These are phyloP conservation scores for Eleusine coracana DNA, from an alignment of 176 grass and related monocot species.

Conservation along the genomic window DNA sequence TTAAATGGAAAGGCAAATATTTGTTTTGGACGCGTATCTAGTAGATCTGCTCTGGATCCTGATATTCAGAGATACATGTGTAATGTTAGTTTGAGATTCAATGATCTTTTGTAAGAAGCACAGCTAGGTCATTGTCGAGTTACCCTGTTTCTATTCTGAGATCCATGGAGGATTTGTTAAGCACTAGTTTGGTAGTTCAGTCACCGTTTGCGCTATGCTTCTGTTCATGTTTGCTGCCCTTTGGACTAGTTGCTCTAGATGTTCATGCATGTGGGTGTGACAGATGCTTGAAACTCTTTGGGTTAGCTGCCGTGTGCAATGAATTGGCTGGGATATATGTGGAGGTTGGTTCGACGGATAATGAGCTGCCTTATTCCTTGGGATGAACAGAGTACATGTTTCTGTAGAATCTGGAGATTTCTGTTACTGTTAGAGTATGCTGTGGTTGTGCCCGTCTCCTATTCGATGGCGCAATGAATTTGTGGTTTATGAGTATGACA, in stretches of 20 bases:
- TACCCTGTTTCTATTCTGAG: not conserved
- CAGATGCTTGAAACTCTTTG: not conserved
- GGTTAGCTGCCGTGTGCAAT: too few species aligned
- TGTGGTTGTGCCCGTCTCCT: not conserved
- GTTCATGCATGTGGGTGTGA: not conserved
- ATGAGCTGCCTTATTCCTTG: too few species aligned
- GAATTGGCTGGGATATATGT: too few species aligned
- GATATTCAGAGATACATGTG: constrained; percentile 17
- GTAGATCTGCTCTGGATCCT: constrained; percentile 1
- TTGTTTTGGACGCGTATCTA: constrained; percentile 14
- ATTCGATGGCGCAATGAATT: not conserved
- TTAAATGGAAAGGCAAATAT: constrained; percentile 18
- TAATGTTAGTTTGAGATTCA: not conserved
- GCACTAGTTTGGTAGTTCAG: not conserved
- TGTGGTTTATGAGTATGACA: not conserved
- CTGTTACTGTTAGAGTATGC: not conserved
- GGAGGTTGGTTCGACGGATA: too few species aligned
- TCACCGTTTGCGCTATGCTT: not conserved
- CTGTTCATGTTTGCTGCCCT: not conserved
- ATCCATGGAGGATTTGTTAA: not conserved
- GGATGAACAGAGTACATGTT: too few species aligned
- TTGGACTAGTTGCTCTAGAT: not conserved
- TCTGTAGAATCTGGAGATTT: not conserved
- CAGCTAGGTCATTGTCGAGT: not conserved
- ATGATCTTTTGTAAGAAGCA: constrained; percentile 5